phyloP scores from a whole-genome alignment of 257 asterid species.

The Anisodus tanguticus region DNA sequence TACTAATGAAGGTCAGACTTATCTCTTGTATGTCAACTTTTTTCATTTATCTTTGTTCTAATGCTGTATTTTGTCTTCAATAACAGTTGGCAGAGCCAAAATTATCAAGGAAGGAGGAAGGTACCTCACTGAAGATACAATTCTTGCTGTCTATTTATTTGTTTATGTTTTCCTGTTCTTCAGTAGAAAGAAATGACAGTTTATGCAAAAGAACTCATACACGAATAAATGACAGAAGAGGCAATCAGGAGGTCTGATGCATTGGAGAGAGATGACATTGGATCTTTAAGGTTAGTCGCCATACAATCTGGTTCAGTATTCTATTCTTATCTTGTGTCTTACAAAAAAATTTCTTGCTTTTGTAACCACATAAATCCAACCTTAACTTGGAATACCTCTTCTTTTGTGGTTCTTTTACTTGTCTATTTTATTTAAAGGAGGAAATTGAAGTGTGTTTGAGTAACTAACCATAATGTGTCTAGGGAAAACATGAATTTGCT shows the following conservation, averaged over 20 bases:
- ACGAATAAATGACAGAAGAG: constrained; percentile 60
- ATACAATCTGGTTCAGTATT: constrained; percentile 11
- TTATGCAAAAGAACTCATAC: constrained; percentile 26
- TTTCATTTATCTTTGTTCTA: not conserved
- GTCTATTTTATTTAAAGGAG: not conserved
- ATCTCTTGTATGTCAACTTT: not conserved
- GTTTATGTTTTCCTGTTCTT: constrained; percentile 2
- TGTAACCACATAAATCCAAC: constrained; percentile 10
- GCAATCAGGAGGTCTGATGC: constrained; percentile 81
- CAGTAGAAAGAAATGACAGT: not conserved
- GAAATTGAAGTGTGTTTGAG: not conserved
- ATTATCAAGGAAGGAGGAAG: constrained; percentile 79
- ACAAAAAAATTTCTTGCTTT: not conserved
- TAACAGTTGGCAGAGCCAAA: constrained; percentile 67
- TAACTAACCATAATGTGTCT: not conserved
- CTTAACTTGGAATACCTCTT: constrained; percentile 10
- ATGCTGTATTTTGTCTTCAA: constrained; percentile 35
- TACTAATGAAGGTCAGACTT: not conserved
- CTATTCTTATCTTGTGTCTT: not conserved
- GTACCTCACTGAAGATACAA: constrained; percentile 42
- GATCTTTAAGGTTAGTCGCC: constrained; percentile 63
- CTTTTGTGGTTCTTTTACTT: not conserved
- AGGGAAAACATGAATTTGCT: constrained; percentile 3
- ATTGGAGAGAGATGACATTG: constrained; percentile 72
- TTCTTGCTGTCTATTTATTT: constrained; percentile 8